phyloP scores from a whole-genome alignment of 371 early-diverging fungal species.

The Apophysomyces sp. region DNA sequence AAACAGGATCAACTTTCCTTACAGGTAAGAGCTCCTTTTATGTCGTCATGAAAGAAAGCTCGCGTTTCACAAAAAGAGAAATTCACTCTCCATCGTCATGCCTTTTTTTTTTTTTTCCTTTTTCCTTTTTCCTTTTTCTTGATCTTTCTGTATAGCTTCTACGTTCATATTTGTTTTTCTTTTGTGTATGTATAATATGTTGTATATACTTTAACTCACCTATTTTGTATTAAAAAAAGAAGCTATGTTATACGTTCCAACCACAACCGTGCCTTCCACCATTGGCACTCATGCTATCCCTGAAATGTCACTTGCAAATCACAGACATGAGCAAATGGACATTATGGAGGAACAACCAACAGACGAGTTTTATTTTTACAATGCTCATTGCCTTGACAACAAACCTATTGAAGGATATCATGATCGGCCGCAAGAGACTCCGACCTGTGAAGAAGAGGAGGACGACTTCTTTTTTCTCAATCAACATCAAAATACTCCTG shows the following conservation, averaged over 20 bases:
- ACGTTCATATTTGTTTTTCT: neutral
- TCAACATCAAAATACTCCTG: constrained; percentile 24
- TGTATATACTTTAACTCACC: neutral
- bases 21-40: neutral
- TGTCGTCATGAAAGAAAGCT: neutral
- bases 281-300: neutral
- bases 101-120: neutral
- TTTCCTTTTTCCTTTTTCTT: neutral
- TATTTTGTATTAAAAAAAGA: neutral
- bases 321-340: neutral
- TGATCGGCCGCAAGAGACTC: neutral
- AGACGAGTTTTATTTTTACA: neutral
- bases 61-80: neutral
- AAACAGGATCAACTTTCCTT: neutral
- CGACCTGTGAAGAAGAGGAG: constrained; percentile 4
- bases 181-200: neutral
- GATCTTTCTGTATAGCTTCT: neutral
- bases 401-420: neutral
- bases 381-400: neutral
- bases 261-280: neutral
- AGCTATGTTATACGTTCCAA: neutral
- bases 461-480: constrained; percentile 26
- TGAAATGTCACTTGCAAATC: neutral
- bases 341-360: neutral
- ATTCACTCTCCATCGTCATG: constrained; percentile 2